Base-by-base conservation (phyloP, 306 rosid species). In the Vicia villosa region DNA sequence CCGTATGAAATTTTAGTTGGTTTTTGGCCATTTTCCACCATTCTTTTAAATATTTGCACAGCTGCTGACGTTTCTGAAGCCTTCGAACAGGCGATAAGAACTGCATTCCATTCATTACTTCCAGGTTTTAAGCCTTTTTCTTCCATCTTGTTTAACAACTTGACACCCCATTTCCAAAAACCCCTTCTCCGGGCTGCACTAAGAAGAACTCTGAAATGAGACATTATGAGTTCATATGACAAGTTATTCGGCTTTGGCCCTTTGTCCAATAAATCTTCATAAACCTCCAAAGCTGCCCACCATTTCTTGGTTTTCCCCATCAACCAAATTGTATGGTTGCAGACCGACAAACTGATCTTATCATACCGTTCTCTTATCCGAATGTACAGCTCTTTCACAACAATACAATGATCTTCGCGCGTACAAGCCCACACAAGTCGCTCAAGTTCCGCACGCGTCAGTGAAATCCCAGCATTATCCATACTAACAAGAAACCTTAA, bases 231-330 rank as follows among this genome's bases (percentile, higher is more conserved):
- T 77, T 94, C 99, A 68, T 89, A 75, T 1, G 99, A 94, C 86
- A 91, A 19, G 66, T 91, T 88, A 77, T 91, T 94, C 28, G 99
- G 97, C 73, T 79, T 78, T 17, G 99, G 99, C 49, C 99, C 99
- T 70, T 79, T 91, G 83, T 94, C 99, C 81, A 91, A 77, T 74
- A 94, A 80, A 75, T 91, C 96, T 83, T 94, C 97, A 41, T 91
- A 91, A 51, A 94, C 60, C 87, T 87, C 99, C 78, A 94, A 74
- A 62, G 99, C 99, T 45, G 89, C 91, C 99, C 99, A 94, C 97
- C 99, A 94, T 59, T 86, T 91, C 85, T 86, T 94, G 8, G 97
- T 91, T 80, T 88, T 90, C 55, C 97, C 99, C 95, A 91, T 84
- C 84, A 94, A 66, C 96, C 99, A 94, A 75, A 94, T 94, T 50